Evolutionary conservation across 2,329 filamentous ascomycete genomes (phyloP).

Genomic region (Eutypella sp.): DNA sequence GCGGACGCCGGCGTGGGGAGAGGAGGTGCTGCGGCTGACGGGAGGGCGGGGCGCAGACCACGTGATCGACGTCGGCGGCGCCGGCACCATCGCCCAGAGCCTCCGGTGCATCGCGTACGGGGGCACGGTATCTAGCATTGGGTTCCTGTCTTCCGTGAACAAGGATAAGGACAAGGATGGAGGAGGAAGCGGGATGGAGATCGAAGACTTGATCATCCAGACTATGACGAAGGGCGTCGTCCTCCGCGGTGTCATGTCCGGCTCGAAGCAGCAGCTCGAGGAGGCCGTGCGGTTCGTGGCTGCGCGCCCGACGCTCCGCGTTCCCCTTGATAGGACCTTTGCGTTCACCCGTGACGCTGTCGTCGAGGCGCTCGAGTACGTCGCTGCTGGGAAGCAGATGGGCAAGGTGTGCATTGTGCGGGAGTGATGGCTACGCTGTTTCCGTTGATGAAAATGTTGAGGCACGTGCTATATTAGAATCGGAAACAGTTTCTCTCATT

Average conservation of each 20-base stretch:
- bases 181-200: too few species aligned
- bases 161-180: conserved; percentile 26
- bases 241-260: conserved; percentile 30
- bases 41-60: conserved; percentile 38
- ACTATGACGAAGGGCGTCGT: conserved; percentile 25
- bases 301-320: conserved; percentile 14
- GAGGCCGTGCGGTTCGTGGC: conserved; percentile 28
- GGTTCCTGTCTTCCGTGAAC: conserved; percentile 9
- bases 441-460: too few species aligned
- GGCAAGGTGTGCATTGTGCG: conserved; percentile 30
- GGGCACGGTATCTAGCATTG: conserved; percentile 36
- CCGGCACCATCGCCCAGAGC: conserved; percentile 38
- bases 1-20: conserved; percentile 37
- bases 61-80: conserved; percentile 35
- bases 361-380: conserved; percentile 10
- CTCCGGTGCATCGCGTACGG: conserved; percentile 38
- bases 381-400: conserved; percentile 24
- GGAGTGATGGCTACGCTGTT: neutral
- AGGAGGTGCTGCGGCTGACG: conserved; percentile 39
- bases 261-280: conserved; percentile 30
- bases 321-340: conserved; percentile 32
- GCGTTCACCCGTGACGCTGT: conserved; percentile 25
- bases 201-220: conserved; percentile 22
- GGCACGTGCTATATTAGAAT: too few species aligned
- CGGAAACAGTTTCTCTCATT: too few species aligned